These are phyloP conservation scores for Fusarium brevicatenulatum DNA, from an alignment of 2,329 filamentous ascomycete species.

Conservation along the genomic window DNA sequence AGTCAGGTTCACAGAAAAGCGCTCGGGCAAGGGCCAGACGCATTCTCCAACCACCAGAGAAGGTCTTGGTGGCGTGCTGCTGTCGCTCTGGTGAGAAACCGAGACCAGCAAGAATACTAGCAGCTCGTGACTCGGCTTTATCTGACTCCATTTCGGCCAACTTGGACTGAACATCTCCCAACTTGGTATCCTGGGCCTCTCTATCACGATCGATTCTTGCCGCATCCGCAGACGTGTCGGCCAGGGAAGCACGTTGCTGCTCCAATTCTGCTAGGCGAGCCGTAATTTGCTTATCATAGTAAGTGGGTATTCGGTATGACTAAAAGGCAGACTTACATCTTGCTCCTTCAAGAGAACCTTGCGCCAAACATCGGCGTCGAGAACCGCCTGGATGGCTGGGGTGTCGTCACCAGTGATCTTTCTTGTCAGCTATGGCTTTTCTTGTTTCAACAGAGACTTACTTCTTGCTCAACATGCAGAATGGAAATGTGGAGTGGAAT, in stretches of 20 bases:
- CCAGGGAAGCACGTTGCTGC: constrained; percentile 78
- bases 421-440: constrained; percentile 16
- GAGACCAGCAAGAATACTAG: constrained; percentile 94
- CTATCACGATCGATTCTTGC: constrained; percentile 85
- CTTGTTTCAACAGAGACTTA: constrained; percentile 50
- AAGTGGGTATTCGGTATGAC: constrained; percentile 25
- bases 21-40: constrained; percentile 92
- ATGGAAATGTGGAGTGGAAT: constrained; percentile 99
- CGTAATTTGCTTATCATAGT: constrained; percentile 74
- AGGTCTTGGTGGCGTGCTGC: constrained; percentile 93
- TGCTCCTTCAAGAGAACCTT: constrained; percentile 94
- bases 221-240: constrained; percentile 92
- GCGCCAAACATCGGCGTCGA: constrained; percentile 98
- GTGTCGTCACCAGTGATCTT: constrained; percentile 96
- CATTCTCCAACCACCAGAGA: constrained; percentile 99
- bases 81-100: constrained; percentile 96
- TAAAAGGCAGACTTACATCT: constrained; percentile 64
- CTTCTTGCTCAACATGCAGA: constrained; percentile 98
- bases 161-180: constrained; percentile 91
- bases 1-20: constrained; percentile 96
- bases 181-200: constrained; percentile 88
- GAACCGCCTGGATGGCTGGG: constrained; percentile 89
- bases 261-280: constrained; percentile 82
- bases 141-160: constrained; percentile 99
- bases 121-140: constrained; percentile 94